phyloP scores from a whole-genome alignment of 495 filamentous ascomycete species.

The Recurvomyces mirabilis region DNA sequence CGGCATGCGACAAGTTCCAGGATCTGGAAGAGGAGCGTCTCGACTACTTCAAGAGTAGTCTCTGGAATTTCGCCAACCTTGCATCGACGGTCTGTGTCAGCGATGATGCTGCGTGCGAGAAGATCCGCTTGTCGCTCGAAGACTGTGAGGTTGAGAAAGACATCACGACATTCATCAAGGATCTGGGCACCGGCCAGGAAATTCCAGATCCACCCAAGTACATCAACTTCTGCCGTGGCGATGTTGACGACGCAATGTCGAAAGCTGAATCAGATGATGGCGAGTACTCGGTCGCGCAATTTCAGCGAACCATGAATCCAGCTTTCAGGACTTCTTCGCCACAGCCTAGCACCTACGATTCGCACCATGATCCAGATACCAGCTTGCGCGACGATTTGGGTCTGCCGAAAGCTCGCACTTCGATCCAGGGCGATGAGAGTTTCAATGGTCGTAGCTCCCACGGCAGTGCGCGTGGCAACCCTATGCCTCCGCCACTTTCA shows the following conservation, averaged over 20 bases:
- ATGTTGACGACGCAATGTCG: conserved; percentile 68
- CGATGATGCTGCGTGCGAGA: conserved; percentile 94
- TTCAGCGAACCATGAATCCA: conserved; percentile 88
- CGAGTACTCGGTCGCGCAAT: conserved; percentile 85
- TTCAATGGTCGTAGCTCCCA: conserved; percentile 17
- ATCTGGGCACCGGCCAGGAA: conserved; percentile 84
- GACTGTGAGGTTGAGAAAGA: conserved; percentile 95
- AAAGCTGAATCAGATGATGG: conserved; percentile 68
- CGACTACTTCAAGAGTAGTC: conserved; percentile 91
- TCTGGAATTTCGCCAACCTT: conserved; percentile 96
- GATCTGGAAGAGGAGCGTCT: conserved; percentile 95
- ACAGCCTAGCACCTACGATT: conserved; percentile 74
- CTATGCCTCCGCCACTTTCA: conserved; percentile 29
- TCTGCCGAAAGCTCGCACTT: conserved; percentile 9
- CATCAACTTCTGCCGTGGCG: conserved; percentile 95
- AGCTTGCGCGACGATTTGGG: conserved; percentile 22
- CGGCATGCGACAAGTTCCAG: conserved; percentile 97
- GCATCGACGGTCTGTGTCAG: conserved; percentile 98
- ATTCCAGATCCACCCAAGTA: conserved; percentile 96
- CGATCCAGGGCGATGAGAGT: conserved; percentile 15
- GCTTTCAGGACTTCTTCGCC: conserved; percentile 88
- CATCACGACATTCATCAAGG: conserved; percentile 79
- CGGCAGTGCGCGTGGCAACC: conserved; percentile 16
- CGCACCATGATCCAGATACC: conserved; percentile 73
- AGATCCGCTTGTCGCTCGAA: conserved; percentile 88